Base-by-base conservation (phyloP, 2,329 filamentous ascomycete genomes). In the Aureobasidium sp. region DNA sequence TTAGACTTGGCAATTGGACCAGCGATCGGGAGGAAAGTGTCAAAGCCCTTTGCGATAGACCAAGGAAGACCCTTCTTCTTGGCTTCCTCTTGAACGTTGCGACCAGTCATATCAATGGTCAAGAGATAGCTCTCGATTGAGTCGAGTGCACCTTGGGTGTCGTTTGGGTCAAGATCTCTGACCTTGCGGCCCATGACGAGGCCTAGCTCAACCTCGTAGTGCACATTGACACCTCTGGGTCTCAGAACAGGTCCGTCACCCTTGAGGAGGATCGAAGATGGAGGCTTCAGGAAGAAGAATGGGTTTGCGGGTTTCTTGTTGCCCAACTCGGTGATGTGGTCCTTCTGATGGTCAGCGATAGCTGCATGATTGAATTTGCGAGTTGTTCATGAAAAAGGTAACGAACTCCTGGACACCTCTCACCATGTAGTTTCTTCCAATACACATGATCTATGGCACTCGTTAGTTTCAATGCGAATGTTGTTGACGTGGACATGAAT, bases 271-370 rank as follows among this genome's bases (percentile, higher is more conserved):
- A 98, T 88, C 3, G 90, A 88, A 35, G 86, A 88, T 0, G 90
- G 74, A 1, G 93, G 93, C 78, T 98, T 98, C 62, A 97, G 81
- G 79, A 98, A 98, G 83, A 96, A 98, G 75, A 98, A 97, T 22
- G 93, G 93, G 71, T 96, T 90, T 70, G 93, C 94, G 47, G 93
- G 93, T 60, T 83, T 83, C 38, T 52, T 39, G 49, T 48, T 48
- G 7, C 44, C 44, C 32, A 98, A 80, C 75, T 98, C 93, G 59
- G 85, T 81, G 66, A 97, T 86, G 73, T 98, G 93, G 70, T 95
- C 93, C 45, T 49, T 48, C 17, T n/a, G n/a, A 38, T 8, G 6
- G 16, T 48, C 16, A 48, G 44, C 11, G 6, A 16, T 12, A 7
- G 40, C 10, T 21, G 3, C 7, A 3, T 14, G 3, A 17, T 10